phyloP scores from a whole-genome alignment of 106 monocot genomes.

The Dendrobium catenatum region DNA sequence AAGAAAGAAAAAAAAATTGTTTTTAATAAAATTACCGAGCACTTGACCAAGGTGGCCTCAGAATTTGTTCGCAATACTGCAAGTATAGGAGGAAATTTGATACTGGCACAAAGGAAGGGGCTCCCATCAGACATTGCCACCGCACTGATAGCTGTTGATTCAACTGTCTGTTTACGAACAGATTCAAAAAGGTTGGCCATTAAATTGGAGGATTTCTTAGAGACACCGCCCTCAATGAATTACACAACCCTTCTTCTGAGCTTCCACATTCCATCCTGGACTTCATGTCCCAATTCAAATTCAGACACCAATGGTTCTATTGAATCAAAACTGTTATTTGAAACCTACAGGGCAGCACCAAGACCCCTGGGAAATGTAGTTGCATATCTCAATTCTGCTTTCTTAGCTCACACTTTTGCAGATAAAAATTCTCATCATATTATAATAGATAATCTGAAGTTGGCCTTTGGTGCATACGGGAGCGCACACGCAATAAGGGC shows the following conservation, averaged over 20 bases:
- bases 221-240: slow-evolving; percentile 26
- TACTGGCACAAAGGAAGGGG: slow-evolving; percentile 63
- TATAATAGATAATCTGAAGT: slow-evolving; percentile 26
- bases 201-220: slow-evolving; percentile 62
- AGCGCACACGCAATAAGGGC: slow-evolving; percentile 52
- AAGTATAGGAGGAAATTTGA: slow-evolving; percentile 75
- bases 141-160: slow-evolving; percentile 60
- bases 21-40: slow-evolving; percentile 58
- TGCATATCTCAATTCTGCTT: slow-evolving; percentile 74
- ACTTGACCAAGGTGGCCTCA: slow-evolving; percentile 76
- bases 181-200: slow-evolving; percentile 27
- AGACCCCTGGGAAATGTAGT: slow-evolving; percentile 79
- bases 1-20: slow-evolving; percentile 22
- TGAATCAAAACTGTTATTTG: slow-evolving; percentile 31
- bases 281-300: slow-evolving; percentile 1
- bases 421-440: slow-evolving; percentile 22
- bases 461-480: slow-evolving; percentile 83
- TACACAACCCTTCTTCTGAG: slow-evolving; percentile 41
- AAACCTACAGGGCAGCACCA: slow-evolving; percentile 72
- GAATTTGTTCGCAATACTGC: slow-evolving; percentile 68
- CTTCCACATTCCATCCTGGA: slow-evolving; percentile 47
- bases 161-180: slow-evolving; percentile 35
- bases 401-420: slow-evolving; percentile 38
- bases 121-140: slow-evolving; percentile 87
- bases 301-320: neutral